Evolutionary conservation across 208 protist species (phyloP).

Genomic region (Phytomonas francai): DNA sequence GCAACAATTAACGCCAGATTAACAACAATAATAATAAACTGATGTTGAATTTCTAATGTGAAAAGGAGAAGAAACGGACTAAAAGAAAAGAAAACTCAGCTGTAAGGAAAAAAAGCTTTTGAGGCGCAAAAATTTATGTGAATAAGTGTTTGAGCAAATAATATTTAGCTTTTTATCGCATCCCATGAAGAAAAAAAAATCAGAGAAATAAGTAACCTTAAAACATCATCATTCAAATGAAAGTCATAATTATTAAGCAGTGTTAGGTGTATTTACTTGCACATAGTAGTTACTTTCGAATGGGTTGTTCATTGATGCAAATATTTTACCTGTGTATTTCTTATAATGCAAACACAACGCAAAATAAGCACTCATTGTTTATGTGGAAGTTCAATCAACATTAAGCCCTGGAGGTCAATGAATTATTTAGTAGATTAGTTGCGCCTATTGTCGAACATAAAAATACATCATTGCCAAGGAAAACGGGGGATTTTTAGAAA

Average conservation of each 20-base stretch:
- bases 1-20: background rate
- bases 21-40: constrained; percentile 1
- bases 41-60: constrained; percentile 1
- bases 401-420: background rate
- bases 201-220: background rate
- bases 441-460: constrained; percentile 36
- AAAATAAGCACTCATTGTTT: background rate
- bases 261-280: background rate
- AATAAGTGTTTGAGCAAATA: background rate
- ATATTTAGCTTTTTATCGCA: background rate
- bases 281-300: background rate
- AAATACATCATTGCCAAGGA: constrained; percentile 91
- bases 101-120: constrained; percentile 4
- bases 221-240: background rate
- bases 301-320: background rate
- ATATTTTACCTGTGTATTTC: background rate
- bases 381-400: background rate
- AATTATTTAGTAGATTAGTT: background rate
- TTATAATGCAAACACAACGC: background rate
- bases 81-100: background rate
- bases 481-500: constrained; percentile 84
- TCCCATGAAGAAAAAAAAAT: background rate
- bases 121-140: constrained; percentile 3
- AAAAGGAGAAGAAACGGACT: background rate
- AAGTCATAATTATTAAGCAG: background rate